These are phyloP conservation scores for Anthostomella pinea DNA, from an alignment of 2,329 filamentous ascomycete species.

Conservation along the genomic window DNA sequence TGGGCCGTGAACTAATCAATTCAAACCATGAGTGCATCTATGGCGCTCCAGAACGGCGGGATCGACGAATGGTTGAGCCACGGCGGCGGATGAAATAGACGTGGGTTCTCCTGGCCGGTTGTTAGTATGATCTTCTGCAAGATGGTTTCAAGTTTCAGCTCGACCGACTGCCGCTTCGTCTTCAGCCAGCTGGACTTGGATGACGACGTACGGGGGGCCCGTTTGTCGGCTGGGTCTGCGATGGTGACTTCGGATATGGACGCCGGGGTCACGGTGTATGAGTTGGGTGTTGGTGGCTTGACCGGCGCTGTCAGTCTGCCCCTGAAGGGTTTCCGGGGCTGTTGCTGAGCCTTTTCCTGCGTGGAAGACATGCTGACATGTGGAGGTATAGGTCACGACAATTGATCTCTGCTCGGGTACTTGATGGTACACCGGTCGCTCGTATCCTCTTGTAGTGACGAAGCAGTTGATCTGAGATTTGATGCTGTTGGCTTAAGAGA, in stretches of 20 bases:
- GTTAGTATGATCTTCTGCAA: constrained; percentile 6
- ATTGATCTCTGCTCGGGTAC: background rate
- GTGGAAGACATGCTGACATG: constrained; percentile 8
- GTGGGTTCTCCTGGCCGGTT: constrained; percentile 19
- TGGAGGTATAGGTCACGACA: background rate
- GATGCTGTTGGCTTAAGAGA: no score
- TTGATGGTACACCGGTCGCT: no score
- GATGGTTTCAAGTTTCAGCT: constrained; percentile 5
- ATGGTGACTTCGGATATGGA: constrained; percentile 24
- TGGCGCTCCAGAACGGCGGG: constrained; percentile 27
- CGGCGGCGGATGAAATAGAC: constrained; percentile 27
- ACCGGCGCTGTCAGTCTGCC: constrained; percentile 22
- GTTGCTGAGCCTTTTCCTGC: constrained; percentile 7
- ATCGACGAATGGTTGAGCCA: constrained; percentile 33
- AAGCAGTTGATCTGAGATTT: no score
- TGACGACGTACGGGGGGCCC: constrained; percentile 18
- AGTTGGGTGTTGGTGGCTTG: constrained; percentile 18
- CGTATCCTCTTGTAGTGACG: no score
- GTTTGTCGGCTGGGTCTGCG: constrained; percentile 15
- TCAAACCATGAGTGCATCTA: background rate
- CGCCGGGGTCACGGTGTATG: constrained; percentile 24
- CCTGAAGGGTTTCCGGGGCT: constrained; percentile 19
- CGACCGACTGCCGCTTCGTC: background rate
- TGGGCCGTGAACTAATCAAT: background rate
- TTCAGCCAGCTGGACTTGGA: no score